These are phyloP conservation scores for Cylindrodendrum hubeiense DNA, from an alignment of 2,329 filamentous ascomycete species.

Conservation along the genomic window DNA sequence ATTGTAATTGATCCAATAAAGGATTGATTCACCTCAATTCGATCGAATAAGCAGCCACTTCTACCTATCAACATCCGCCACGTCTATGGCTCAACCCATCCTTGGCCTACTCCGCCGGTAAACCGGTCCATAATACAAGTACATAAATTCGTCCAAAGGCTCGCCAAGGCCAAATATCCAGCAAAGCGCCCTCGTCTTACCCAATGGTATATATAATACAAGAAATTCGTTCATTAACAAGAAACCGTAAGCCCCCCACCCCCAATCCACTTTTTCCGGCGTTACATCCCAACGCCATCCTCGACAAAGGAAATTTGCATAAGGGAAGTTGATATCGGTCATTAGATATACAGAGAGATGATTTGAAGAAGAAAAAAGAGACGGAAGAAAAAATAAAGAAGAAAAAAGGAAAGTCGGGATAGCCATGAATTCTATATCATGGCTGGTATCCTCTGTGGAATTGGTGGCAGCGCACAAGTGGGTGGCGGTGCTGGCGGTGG, in stretches of 20 bases:
- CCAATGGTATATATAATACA: conserved; percentile 38
- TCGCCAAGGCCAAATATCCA: conserved; percentile 33
- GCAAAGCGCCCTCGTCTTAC: conserved; percentile 24
- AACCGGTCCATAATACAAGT: conserved; percentile 31
- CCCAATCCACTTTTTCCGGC: conserved; percentile 30
- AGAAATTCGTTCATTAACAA: conserved; percentile 9
- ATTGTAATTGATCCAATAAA: neutral
- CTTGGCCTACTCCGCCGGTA: conserved; percentile 7
- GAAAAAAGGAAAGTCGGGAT: conserved; percentile 22
- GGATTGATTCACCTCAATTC: conserved; percentile 8
- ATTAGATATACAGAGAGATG: conserved; percentile 25
- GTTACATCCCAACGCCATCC: conserved; percentile 27
- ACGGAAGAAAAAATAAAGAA: no score
- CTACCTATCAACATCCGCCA: conserved; percentile 9
- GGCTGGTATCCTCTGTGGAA: conserved; percentile 52
- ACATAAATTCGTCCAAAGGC: conserved; percentile 40
- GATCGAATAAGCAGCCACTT: conserved; percentile 2
- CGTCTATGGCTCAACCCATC: neutral
- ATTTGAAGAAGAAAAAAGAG: no score
- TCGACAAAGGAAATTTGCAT: conserved; percentile 30
- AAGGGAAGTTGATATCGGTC: conserved; percentile 33
- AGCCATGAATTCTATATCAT: conserved; percentile 27
- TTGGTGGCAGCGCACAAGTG: conserved; percentile 66
- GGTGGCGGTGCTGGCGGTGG: conserved; percentile 68
- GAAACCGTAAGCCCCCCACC: neutral